Conservation (phyloP, 2,329 filamentous ascomycete species). For the Neofusicoccum kwambonambiense region DNA sequence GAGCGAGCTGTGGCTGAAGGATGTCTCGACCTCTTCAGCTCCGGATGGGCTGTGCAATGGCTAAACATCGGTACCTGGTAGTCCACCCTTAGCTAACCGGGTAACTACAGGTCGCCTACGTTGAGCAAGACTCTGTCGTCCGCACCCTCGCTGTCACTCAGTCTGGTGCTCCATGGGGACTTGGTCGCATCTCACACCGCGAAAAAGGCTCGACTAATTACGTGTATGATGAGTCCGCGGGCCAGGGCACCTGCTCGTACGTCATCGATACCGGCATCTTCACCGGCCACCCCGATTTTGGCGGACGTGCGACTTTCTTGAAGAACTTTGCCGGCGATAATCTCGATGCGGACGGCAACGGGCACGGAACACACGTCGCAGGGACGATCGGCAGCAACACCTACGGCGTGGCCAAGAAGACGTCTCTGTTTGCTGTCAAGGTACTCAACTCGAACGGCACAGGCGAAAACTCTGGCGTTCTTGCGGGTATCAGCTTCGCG, state of each 20-base stretch:
- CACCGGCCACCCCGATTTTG: constrained; percentile 45
- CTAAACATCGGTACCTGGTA: neutral
- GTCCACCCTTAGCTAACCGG: neutral
- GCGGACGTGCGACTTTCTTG: constrained; percentile 35
- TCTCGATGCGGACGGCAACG: constrained; percentile 37
- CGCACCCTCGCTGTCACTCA: constrained; percentile 67
- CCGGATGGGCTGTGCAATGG: no score
- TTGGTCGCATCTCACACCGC: constrained; percentile 96
- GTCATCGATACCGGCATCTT: constrained; percentile 50
- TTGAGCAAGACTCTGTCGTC: constrained; percentile 92
- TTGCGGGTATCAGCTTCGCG: constrained; percentile 51
- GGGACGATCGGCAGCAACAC: constrained; percentile 45
- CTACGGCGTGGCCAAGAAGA: constrained; percentile 47
- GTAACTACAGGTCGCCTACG: constrained; percentile 76
- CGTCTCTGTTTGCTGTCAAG: constrained; percentile 53
- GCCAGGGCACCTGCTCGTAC: constrained; percentile 48
- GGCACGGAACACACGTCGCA: constrained; percentile 50
- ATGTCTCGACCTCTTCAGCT: no score
- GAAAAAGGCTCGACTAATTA: constrained; percentile 96
- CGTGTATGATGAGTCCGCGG: constrained; percentile 95
- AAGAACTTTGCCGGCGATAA: constrained; percentile 38
- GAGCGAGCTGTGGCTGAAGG: no score
- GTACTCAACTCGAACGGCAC: constrained; percentile 57
- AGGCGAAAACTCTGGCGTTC: constrained; percentile 46
- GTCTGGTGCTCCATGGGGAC: constrained; percentile 94